Conservation (phyloP, 352 stramenopile genomes). For the Phytophthora podocarpi region DNA sequence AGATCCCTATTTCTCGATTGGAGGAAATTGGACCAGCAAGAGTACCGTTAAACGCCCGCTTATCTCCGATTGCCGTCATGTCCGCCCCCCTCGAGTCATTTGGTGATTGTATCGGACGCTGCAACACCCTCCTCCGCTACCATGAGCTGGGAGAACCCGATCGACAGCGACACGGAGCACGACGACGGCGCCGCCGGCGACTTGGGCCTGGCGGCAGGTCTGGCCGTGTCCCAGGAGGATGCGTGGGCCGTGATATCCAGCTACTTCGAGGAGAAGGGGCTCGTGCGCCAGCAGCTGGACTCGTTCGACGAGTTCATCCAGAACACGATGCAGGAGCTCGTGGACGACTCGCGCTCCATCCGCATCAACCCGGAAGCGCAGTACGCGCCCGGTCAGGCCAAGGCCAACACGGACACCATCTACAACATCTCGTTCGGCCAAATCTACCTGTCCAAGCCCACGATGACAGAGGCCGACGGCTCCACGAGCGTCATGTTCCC, state of each 20-base stretch:
- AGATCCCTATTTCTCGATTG: no score
- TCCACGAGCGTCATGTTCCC: slow-evolving; percentile 99
- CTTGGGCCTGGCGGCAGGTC: slow-evolving; percentile 55
- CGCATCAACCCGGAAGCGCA: slow-evolving; percentile 96
- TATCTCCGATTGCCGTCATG: slow-evolving; percentile 1
- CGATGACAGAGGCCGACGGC: slow-evolving; percentile 96
- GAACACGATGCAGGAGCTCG: slow-evolving; percentile 99
- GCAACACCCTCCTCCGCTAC: not conserved
- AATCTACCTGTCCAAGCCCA: slow-evolving; percentile 98
- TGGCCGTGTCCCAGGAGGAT: slow-evolving; percentile 98
- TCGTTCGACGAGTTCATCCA: slow-evolving; percentile 99
- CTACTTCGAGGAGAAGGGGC: slow-evolving; percentile 99
- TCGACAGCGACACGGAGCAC: slow-evolving; percentile 64
- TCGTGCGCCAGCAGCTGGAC: slow-evolving; percentile 99
- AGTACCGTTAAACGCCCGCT: not conserved
- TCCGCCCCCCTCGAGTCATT: slow-evolving; percentile 23
- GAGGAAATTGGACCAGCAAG: no score
- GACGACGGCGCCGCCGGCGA: slow-evolving; percentile 39
- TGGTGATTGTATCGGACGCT: slow-evolving; percentile 31
- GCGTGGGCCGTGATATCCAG: slow-evolving; percentile 98
- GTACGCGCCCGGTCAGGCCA: slow-evolving; percentile 95
- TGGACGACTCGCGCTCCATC: slow-evolving; percentile 97
- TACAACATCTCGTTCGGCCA: slow-evolving; percentile 98
- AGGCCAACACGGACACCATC: slow-evolving; percentile 91
- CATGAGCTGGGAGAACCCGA: slow-evolving; percentile 78